These are phyloP conservation scores for Nepenthes gracilis DNA, from an alignment of 148 eudicot genomes.

Conservation along the genomic window DNA sequence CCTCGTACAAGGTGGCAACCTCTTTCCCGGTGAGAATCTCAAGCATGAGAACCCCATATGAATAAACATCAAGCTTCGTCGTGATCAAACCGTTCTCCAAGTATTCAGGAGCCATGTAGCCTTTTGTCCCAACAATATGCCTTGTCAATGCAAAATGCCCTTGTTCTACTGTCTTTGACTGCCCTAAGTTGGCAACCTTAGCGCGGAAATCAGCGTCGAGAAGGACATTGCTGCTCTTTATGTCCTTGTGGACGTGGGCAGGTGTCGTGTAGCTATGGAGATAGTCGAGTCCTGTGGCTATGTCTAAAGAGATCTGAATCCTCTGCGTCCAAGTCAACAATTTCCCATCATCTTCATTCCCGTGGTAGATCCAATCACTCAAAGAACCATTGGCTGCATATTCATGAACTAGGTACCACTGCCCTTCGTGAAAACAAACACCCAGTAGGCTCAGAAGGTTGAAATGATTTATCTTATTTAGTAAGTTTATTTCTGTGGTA, in stretches of 20 bases:
- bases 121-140: conserved; percentile 37
- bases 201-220: conserved; percentile 42
- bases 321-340: conserved; percentile 40
- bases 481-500: conserved; percentile 41
- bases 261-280: conserved; percentile 63
- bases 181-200: conserved; percentile 61
- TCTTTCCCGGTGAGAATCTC: conserved; percentile 62
- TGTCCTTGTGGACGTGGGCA: conserved; percentile 62
- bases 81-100: conserved; percentile 44
- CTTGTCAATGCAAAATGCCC: conserved; percentile 30
- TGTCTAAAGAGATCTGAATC: conserved; percentile 54
- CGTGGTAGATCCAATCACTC: conserved; percentile 40
- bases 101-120: conserved; percentile 76
- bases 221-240: conserved; percentile 45
- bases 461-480: conserved; percentile 57
- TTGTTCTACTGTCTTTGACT: conserved; percentile 33
- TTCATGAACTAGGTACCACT: conserved; percentile 60
- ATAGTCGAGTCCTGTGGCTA: conserved; percentile 63
- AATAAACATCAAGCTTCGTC: conserved; percentile 67
- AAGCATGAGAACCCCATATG: conserved; percentile 61
- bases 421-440: conserved; percentile 30
- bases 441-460: conserved; percentile 59
- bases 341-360: conserved; percentile 8
- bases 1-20: conserved; percentile 27
- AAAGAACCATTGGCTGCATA: conserved; percentile 56